phyloP scores from a whole-genome alignment of 2,329 filamentous ascomycete genomes.

The Phoma sp. region DNA sequence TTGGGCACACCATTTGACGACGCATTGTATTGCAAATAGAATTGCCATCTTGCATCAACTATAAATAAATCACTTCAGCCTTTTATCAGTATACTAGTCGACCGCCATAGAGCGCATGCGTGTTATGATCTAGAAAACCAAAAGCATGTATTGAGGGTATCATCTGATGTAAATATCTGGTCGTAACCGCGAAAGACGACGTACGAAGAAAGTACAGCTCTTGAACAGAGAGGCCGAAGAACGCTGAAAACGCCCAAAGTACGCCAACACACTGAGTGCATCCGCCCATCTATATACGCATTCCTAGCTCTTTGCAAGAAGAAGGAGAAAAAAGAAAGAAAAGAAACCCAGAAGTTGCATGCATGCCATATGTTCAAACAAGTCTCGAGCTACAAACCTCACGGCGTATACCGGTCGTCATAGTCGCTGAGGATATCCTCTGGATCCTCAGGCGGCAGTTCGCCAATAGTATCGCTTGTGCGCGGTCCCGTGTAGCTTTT shows the following conservation, averaged over 20 bases:
- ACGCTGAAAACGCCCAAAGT: not conserved
- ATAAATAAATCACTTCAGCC: not conserved
- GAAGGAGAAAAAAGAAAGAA: not conserved
- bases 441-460: constrained; percentile 51
- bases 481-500: constrained; percentile 65
- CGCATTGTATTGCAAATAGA: constrained; percentile 1
- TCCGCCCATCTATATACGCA: not conserved
- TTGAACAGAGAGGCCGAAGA: not conserved
- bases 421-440: constrained; percentile 47
- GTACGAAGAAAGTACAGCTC: not conserved
- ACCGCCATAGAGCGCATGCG: not conserved
- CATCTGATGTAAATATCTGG: constrained; percentile 19
- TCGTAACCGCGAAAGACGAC: not conserved
- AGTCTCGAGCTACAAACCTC: not conserved
- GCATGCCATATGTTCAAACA: not conserved
- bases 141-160: constrained; percentile 17
- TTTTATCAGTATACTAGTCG: too few species aligned
- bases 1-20: not conserved
- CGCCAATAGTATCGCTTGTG: constrained; percentile 59
- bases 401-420: constrained; percentile 31
- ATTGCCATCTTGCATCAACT: constrained; percentile 1
- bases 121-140: not conserved
- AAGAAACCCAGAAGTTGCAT: not conserved
- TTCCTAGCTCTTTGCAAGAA: not conserved
- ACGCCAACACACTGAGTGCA: not conserved